Base-by-base conservation (phyloP, 2,329 filamentous ascomycete species). In the Paracamarosporium sp. region DNA sequence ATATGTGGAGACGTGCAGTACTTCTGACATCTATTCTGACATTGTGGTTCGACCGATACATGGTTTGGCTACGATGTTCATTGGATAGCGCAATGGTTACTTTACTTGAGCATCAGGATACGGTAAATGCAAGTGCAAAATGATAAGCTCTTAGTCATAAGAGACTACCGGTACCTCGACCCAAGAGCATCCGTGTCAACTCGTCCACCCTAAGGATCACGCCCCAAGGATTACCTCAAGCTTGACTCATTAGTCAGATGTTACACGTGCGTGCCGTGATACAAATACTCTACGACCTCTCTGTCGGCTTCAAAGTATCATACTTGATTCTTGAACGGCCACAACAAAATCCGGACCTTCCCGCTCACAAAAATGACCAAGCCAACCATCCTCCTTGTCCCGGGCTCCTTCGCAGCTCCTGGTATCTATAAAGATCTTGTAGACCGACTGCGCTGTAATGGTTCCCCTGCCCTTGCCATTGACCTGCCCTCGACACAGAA, bases 351-450 rank as follows among this genome's bases (percentile, higher is more conserved):
- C n/a, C 35, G 5, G 8, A 38, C 15, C 35, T 8, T 9, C 2
- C 35, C 17, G 20, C n/a, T 9, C n/a, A 17, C 40, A 3, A 40
- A 30, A 50, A 48, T 48, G 48, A 8, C 56, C 3, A 65, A 62
- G 17, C 61, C 65, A 9, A 59, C 62, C 13, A 63, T 70, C 46
- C 50, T 67, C 31, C 36, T 70, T 38, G 47, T 68, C 36, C 64
- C 68, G 1, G 68, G 65, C 53, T 69, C 66, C 15, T 70, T 70
- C 48, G 44, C 57, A 15, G 46, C 51, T 0, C 46, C 51, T 2
- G 40, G 30, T 17, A 40, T 61, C 9, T 69, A 69, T 58, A 17
- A 35, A 12, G 20, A 41, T 13, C 36, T 66, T 44, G 38, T 65
- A 4, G 22, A 50, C 17, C 38, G 46, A 8, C 43, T 69, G 15